These are phyloP conservation scores for Quillaja saponaria DNA, from an alignment of 306 rosid genomes.

Conservation along the genomic window DNA sequence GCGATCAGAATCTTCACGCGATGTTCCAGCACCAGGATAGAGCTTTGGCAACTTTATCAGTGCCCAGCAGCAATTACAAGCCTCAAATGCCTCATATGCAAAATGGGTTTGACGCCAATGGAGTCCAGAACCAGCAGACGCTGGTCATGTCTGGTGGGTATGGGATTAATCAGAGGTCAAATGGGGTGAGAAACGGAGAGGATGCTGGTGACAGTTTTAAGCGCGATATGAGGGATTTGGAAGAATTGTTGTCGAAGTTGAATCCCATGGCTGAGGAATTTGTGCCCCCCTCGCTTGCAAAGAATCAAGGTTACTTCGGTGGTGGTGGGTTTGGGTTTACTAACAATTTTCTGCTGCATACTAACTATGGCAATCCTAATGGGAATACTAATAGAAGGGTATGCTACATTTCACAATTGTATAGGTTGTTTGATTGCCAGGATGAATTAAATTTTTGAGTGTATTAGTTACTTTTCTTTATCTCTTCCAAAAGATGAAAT, in stretches of 20 bases:
- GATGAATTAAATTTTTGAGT: neutral
- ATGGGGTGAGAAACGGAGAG: constrained; percentile 48
- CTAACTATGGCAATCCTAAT: constrained; percentile 46
- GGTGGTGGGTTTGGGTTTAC: constrained; percentile 62
- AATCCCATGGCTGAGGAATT: constrained; percentile 99
- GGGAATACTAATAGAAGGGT: constrained; percentile 63
- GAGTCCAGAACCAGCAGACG: constrained; percentile 51
- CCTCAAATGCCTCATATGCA: constrained; percentile 62
- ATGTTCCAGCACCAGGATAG: constrained; percentile 45
- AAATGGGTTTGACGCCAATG: constrained; percentile 61
- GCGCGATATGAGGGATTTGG: constrained; percentile 93
- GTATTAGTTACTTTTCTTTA: constrained; percentile 4
- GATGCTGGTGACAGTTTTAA: constrained; percentile 59
- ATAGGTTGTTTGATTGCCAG: neutral
- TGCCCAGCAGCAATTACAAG: constrained; percentile 48
- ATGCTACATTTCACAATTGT: constrained; percentile 16
- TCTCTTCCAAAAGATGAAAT: neutral
- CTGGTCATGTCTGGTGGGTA: constrained; percentile 52
- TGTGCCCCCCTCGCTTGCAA: constrained; percentile 76
- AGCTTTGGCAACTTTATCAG: constrained; percentile 39
- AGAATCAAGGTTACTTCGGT: constrained; percentile 48
- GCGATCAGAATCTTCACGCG: constrained; percentile 52
- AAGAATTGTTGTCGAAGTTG: constrained; percentile 81
- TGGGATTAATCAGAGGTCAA: constrained; percentile 43
- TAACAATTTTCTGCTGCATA: constrained; percentile 47